Base-by-base conservation (phyloP, 306 rosid species). In the Vigna reflexopilosa region DNA sequence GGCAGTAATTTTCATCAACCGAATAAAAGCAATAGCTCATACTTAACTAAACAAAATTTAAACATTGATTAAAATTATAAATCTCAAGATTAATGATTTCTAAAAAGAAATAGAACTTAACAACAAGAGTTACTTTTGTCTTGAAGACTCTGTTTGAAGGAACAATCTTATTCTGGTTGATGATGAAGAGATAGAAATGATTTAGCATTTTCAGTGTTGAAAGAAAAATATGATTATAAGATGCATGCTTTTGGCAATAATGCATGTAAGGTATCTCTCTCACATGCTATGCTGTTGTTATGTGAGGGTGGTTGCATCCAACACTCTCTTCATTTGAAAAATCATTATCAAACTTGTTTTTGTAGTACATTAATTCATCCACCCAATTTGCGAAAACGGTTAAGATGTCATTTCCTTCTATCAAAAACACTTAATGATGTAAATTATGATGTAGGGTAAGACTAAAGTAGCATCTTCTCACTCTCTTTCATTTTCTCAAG, bases 281-380 rank as follows among this genome's bases (percentile, higher is more conserved):
- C 71, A 87, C 77, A 70, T 63, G 77, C 40, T 65, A 45, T 79
- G 87, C 67, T 63, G 7, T 54, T 63, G 7, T 54, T 40, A 12
- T 77, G 70, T 30, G 38, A 66, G 82, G 81, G 63, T 74, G 72
- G 81, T 70, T 82, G 72, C 76, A 63, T 70, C 82, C 80, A 79
- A 62, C 80, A 66, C 22, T 16, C 16, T 49, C 61, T 64, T 51
- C 47, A 50, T 8, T 71, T 24, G 36, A 61, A 44, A 28, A 74
- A 14, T 44, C 3, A 10, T 52, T 26, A 47, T 63, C 26, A 10
- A 44, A 4, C 38, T 45, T 71, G 62, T 70, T 54, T 17, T 17
- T 24, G 52, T 16, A 14, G 66, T 69, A 47, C 24, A 34, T 42
- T 64, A 47, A 67, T 50, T 68, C 19, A 38, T 47, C 65, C 51